Conservation (phyloP, 139 green algal species). For the Closterium sp. region DNA sequence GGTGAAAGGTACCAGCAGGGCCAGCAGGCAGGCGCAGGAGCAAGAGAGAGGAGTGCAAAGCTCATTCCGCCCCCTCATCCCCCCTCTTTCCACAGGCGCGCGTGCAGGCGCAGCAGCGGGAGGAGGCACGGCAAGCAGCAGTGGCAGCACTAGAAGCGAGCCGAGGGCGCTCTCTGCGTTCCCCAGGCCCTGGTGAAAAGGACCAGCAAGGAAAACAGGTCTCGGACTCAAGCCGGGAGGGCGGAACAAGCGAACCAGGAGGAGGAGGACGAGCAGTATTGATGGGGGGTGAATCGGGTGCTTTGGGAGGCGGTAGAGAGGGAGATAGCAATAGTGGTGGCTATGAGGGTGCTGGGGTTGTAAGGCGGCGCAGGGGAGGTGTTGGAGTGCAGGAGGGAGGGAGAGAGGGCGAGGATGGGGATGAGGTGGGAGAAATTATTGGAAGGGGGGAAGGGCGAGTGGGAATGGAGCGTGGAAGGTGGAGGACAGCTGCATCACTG, state of each 20-base stretch:
- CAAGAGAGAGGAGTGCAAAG: too few relatives aligned
- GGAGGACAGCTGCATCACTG: background rate
- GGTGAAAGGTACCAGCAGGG: too few relatives aligned
- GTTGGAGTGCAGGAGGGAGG: background rate
- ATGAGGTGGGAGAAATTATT: too few relatives aligned
- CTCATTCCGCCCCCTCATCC: too few relatives aligned
- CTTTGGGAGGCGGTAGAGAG: background rate
- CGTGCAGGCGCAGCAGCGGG: background rate
- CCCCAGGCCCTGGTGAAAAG: background rate
- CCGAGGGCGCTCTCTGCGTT: background rate
- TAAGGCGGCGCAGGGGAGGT: background rate
- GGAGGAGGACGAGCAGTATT: background rate
- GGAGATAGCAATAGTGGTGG: background rate
- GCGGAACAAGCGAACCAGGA: background rate
- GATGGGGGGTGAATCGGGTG: too few relatives aligned
- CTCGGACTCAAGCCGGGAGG: background rate
- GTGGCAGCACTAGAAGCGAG: background rate
- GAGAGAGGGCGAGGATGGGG: background rate
- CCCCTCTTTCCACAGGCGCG: background rate
- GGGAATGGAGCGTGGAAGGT: background rate
- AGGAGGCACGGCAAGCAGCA: background rate
- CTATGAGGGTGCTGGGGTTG: background rate
- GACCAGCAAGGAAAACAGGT: too few relatives aligned
- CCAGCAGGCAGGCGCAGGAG: too few relatives aligned
- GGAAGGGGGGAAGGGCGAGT: background rate